Percentiles rank a stretch among this genome's conserved stretches.
Evolutionary conservation across 352 stramenopile genomes (phyloP).

Genomic region (Pythium plurisporium): DNA sequence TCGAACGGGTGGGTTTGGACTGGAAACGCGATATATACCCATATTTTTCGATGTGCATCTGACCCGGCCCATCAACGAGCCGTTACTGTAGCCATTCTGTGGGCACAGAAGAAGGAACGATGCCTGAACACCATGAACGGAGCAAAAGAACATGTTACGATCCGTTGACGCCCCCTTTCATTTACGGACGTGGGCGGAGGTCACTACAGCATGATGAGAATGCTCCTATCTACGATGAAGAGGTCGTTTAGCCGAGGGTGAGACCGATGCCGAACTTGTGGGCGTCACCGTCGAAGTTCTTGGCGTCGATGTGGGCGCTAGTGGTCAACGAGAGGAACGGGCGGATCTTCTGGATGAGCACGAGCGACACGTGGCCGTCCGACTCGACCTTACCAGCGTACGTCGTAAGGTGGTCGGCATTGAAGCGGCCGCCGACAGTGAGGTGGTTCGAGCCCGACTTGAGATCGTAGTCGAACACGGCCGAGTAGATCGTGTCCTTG

Average conservation of each 20-base stretch:
- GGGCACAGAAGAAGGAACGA: neutral
- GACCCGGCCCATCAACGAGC: neutral
- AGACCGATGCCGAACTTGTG: slow-evolving; percentile 90
- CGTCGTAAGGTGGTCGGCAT: slow-evolving; percentile 66
- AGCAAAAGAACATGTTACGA: slow-evolving; percentile 24
- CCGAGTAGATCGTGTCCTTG: slow-evolving; percentile 69
- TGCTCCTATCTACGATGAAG: slow-evolving; percentile 11
- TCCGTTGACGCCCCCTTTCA: slow-evolving; percentile 5
- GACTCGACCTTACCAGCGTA: slow-evolving; percentile 83
- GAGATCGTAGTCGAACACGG: slow-evolving; percentile 79
- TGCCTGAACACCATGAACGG: neutral
- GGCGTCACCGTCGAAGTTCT: slow-evolving; percentile 89
- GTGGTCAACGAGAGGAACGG: slow-evolving; percentile 81
- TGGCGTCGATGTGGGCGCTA: slow-evolving; percentile 84
- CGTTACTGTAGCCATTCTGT: neutral
- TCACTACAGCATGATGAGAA: slow-evolving; percentile 7
- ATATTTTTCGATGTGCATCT: neutral
- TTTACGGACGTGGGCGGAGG: neutral
- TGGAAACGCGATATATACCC: no score
- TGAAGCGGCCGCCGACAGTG: slow-evolving; percentile 71
- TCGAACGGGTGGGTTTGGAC: neutral
- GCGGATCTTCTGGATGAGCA: slow-evolving; percentile 83
- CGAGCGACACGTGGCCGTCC: slow-evolving; percentile 80
- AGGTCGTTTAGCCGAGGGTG: slow-evolving; percentile 70
- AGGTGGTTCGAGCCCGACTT: slow-evolving; percentile 78